phyloP scores from a whole-genome alignment of 257 asterid genomes.

The Striga asiatica region DNA sequence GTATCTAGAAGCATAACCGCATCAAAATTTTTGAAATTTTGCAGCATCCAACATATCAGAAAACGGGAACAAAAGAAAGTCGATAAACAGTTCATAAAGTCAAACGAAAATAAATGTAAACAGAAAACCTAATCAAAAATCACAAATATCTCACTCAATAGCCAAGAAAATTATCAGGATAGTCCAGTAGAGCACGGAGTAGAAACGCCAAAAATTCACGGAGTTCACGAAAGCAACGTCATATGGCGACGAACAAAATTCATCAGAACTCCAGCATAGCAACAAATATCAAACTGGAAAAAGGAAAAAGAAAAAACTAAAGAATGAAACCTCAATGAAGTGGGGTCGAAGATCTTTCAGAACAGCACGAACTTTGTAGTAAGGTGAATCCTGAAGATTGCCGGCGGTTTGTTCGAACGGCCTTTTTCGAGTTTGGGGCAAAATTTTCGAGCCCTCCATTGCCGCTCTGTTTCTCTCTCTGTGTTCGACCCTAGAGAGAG shows the following conservation, averaged over 20 bases:
- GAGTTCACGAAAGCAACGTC: not conserved
- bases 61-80: too few species aligned
- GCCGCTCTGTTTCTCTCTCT: not conserved
- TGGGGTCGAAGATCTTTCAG: conserved; percentile 59
- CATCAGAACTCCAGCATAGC: too few species aligned
- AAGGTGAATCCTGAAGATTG: conserved; percentile 32
- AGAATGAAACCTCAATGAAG: conserved; percentile 43
- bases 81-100: too few species aligned
- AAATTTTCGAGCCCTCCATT: conserved; percentile 25
- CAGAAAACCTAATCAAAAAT: too few species aligned
- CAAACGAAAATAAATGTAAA: too few species aligned
- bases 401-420: conserved; percentile 21
- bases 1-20: too few species aligned
- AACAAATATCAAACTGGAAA: not conserved
- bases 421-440: conserved; percentile 34
- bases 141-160: too few species aligned
- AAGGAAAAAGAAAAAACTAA: not conserved
- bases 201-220: not conserved
- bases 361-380: conserved; percentile 43
- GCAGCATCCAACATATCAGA: too few species aligned
- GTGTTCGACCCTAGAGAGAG: not conserved
- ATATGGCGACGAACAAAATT: too few species aligned
- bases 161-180: too few species aligned
- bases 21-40: too few species aligned
- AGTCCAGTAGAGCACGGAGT: too few species aligned